Percentiles rank a stretch among this genome's conserved stretches.
Conservation (phyloP, 139 green algal species). For the Coccomyxa sp. region DNA sequence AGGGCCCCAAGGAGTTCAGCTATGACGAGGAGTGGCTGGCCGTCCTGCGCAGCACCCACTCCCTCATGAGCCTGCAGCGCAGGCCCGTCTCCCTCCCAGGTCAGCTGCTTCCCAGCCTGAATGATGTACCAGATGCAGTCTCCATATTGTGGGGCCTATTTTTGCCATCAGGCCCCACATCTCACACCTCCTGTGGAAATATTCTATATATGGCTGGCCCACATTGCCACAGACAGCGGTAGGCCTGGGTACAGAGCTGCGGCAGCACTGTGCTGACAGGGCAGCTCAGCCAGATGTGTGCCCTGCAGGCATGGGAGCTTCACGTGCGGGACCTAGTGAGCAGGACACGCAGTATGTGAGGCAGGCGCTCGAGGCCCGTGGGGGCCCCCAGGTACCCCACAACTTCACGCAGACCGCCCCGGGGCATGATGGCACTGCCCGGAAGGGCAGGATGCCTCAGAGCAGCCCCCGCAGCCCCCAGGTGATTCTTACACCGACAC, state of each 20-base stretch:
- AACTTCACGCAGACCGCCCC: constrained; percentile 71
- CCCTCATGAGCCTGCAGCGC: constrained; percentile 45
- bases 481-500: constrained; percentile 2
- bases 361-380: constrained; percentile 24
- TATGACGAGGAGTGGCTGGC: constrained; percentile 96
- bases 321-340: constrained; percentile 10
- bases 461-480: neutral
- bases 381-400: constrained; percentile 43
- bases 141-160: neutral
- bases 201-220: neutral
- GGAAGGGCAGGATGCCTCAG: neutral
- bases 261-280: too few relatives aligned
- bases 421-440: constrained; percentile 29
- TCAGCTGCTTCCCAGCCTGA: neutral
- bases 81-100: constrained; percentile 4
- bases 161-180: neutral
- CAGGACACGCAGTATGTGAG: constrained; percentile 43
- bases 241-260: too few relatives aligned
- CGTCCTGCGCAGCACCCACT: constrained; percentile 71
- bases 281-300: neutral
- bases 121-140: neutral
- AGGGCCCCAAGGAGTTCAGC: constrained; percentile 57
- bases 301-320: constrained; percentile 18
- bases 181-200: neutral
- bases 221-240: too few relatives aligned